A percentile compares a stretch with the other conserved stretches of the same genome.
Evolutionary conservation across 2,329 filamentous ascomycete species (phyloP).

Genomic region (Botryotinia narcissicola): DNA sequence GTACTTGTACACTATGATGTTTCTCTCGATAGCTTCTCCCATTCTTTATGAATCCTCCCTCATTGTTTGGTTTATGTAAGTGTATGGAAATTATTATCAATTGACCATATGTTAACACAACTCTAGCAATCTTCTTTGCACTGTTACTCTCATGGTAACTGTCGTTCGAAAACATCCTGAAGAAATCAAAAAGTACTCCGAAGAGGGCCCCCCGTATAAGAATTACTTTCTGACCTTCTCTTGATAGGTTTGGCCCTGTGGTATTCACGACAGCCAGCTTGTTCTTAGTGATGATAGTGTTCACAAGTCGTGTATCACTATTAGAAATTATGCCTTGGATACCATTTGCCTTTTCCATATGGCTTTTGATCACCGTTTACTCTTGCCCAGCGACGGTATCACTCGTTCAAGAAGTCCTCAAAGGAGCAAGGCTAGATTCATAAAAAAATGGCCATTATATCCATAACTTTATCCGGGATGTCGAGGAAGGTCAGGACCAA

Average conservation of each 20-base stretch:
- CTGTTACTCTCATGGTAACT: slow-evolving; percentile 9
- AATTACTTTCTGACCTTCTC: slow-evolving; percentile 1
- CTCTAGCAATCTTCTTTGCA: slow-evolving; percentile 11
- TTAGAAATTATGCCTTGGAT: slow-evolving; percentile 22
- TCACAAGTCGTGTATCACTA: slow-evolving; percentile 19
- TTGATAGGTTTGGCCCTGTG: slow-evolving; percentile 6
- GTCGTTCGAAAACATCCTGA: slow-evolving; percentile 20
- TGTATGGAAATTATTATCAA: background rate
- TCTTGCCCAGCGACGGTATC: slow-evolving; percentile 20
- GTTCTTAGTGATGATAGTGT: background rate
- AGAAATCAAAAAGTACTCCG: slow-evolving; percentile 22
- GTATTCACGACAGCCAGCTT: background rate
- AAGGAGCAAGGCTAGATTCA: background rate
- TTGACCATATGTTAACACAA: background rate
- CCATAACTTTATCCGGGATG: background rate
- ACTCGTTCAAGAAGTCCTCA: background rate
- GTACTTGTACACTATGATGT: slow-evolving; percentile 19
- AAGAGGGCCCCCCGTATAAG: background rate
- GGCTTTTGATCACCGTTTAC: slow-evolving; percentile 23
- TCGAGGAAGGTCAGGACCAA: background rate
- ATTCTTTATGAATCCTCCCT: slow-evolving; percentile 21
- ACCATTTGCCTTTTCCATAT: slow-evolving; percentile 21
- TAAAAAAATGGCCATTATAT: background rate
- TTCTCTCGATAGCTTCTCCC: slow-evolving; percentile 22
- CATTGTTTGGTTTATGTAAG: slow-evolving; percentile 22